Conservation (phyloP, 352 stramenopile genomes). For the Globisporangium ultimum region DNA sequence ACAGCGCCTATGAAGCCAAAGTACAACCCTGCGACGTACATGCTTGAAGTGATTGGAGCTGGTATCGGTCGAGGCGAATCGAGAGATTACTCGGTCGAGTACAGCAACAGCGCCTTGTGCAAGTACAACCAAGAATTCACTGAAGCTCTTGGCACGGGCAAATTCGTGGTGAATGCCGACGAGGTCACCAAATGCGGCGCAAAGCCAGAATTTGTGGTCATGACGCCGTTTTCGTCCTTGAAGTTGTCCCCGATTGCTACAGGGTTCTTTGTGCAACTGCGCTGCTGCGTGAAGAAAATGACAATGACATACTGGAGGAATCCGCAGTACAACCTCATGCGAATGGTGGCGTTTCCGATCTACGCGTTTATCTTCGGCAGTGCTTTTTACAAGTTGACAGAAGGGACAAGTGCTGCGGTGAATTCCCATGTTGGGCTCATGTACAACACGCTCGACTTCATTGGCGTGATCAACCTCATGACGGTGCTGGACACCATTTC, state of each 20-base stretch:
- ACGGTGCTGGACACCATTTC: too few relatives aligned
- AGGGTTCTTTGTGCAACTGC: slow-evolving; percentile 32
- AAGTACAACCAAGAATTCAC: slow-evolving; percentile 30
- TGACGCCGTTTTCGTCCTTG: slow-evolving; percentile 35
- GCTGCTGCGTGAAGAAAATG: slow-evolving; percentile 25
- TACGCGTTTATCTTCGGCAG: slow-evolving; percentile 64
- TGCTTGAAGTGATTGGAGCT: slow-evolving; percentile 71
- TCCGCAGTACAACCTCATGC: slow-evolving; percentile 65
- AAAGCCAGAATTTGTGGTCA: not conserved
- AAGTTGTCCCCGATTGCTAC: slow-evolving; percentile 47
- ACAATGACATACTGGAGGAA: slow-evolving; percentile 50
- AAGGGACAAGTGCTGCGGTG: slow-evolving; percentile 24
- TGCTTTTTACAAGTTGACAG: slow-evolving; percentile 51
- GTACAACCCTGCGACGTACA: slow-evolving; percentile 85
- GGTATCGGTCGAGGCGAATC: slow-evolving; percentile 20
- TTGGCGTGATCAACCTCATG: slow-evolving; percentile 15
- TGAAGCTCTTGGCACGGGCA: slow-evolving; percentile 15
- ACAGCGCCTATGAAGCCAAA: slow-evolving; percentile 54
- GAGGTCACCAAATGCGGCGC: not conserved
- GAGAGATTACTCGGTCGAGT: slow-evolving; percentile 48
- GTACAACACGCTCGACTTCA: slow-evolving; percentile 71
- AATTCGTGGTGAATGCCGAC: slow-evolving; percentile 17
- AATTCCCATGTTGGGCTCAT: slow-evolving; percentile 62
- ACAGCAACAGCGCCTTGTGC: slow-evolving; percentile 37
- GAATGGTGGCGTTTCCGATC: slow-evolving; percentile 53